Percentiles rank a stretch among this genome's conserved stretches.
Evolutionary conservation across 1,284 basidiomycete genomes (phyloP).

Genomic region (Ceratobasidium sp.): DNA sequence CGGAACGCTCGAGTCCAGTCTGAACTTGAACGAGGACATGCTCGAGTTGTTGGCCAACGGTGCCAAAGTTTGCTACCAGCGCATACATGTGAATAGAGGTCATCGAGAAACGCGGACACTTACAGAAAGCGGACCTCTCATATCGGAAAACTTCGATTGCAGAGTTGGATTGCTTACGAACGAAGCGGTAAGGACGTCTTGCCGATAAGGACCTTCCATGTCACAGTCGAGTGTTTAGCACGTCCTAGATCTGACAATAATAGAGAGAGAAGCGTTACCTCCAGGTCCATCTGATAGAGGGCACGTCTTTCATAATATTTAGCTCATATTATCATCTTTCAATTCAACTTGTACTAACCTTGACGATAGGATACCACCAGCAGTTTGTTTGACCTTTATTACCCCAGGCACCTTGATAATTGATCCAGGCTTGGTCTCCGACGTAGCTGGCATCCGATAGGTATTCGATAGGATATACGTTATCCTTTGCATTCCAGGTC

Average conservation of each 20-base stretch:
- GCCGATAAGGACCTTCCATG: constrained; percentile 23
- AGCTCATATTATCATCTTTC: too few relatives aligned
- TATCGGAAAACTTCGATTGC: constrained; percentile 25
- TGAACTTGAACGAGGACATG: constrained; percentile 31
- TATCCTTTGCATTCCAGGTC: constrained; percentile 30
- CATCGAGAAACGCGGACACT: background rate
- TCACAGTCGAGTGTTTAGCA: background rate
- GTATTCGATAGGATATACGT: constrained; percentile 33
- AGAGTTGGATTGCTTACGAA: background rate
- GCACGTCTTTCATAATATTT: constrained; percentile 3
- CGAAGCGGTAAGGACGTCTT: constrained; percentile 27
- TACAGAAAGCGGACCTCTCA: constrained; percentile 30
- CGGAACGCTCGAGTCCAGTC: constrained; percentile 23
- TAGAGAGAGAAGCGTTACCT: background rate
- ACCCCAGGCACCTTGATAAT: constrained; percentile 34
- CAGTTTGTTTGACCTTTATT: constrained; percentile 28
- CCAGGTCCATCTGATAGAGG: constrained; percentile 24
- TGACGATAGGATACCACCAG: constrained; percentile 36
- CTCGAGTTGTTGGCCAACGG: constrained; percentile 4
- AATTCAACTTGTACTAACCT: background rate
- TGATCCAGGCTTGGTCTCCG: constrained; percentile 30
- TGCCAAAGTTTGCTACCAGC: constrained; percentile 22
- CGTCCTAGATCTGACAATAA: background rate
- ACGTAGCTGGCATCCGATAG: constrained; percentile 1
- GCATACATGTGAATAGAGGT: background rate